Percentiles rank a stretch among this genome's conserved stretches.
Conservation (phyloP, 495 filamentous ascomycete species). For the Gamarada debralockiae region DNA sequence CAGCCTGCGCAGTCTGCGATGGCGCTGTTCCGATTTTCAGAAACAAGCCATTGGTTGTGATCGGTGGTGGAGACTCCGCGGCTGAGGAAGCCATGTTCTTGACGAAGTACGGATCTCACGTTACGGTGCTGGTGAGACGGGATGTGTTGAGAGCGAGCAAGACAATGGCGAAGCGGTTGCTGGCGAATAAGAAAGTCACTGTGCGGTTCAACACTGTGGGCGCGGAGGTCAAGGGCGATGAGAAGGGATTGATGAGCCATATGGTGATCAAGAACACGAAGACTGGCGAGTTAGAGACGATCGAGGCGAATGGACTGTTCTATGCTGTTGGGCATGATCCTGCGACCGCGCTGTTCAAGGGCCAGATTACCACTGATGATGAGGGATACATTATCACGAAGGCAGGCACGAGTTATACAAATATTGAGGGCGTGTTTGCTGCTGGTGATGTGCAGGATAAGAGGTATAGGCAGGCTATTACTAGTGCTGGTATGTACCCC, state of each 20-base stretch:
- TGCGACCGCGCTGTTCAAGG: slow-evolving; percentile 82
- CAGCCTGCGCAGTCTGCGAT: slow-evolving; percentile 95
- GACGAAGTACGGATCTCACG: slow-evolving; percentile 93
- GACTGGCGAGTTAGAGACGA: slow-evolving; percentile 70
- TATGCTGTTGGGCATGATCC: slow-evolving; percentile 98
- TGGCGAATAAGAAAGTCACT: slow-evolving; percentile 80
- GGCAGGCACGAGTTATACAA: slow-evolving; percentile 85
- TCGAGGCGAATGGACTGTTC: slow-evolving; percentile 91
- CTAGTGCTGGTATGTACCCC: slow-evolving; percentile 77
- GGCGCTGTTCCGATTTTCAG: slow-evolving; percentile 97
- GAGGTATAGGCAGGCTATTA: slow-evolving; percentile 95
- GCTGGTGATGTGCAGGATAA: slow-evolving; percentile 99
- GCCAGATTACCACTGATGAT: slow-evolving; percentile 77
- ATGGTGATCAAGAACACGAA: slow-evolving; percentile 75
- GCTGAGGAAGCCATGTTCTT: slow-evolving; percentile 97
- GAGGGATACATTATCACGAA: slow-evolving; percentile 88
- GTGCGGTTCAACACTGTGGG: slow-evolving; percentile 82
- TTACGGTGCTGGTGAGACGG: slow-evolving; percentile 86
- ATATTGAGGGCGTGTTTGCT: slow-evolving; percentile 88
- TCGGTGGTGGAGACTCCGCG: slow-evolving; percentile 94
- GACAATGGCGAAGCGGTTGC: slow-evolving; percentile 85
- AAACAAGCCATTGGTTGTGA: slow-evolving; percentile 91
- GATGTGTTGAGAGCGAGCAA: slow-evolving; percentile 82
- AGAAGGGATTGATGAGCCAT: slow-evolving; percentile 80
- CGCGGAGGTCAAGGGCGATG: slow-evolving; percentile 78